These are phyloP conservation scores for Coelastrella sp. DNA, from an alignment of 139 green algal species.

Conservation along the genomic window DNA sequence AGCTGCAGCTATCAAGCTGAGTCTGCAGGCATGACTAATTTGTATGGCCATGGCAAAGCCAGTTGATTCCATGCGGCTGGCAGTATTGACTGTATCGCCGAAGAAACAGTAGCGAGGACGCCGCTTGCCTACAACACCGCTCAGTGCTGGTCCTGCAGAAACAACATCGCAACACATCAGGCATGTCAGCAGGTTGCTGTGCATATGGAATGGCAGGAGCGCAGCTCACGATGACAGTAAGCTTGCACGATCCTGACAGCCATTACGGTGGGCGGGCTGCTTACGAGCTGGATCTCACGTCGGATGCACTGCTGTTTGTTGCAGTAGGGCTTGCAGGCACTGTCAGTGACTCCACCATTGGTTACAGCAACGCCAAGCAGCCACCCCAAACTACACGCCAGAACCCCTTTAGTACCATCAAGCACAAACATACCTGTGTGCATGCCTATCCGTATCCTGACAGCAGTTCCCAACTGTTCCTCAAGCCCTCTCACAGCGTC, in stretches of 20 bases:
- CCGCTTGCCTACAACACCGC: slow-evolving; percentile 24
- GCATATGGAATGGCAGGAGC: not conserved
- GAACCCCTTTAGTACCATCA: too few relatives aligned
- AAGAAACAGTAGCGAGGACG: slow-evolving; percentile 45
- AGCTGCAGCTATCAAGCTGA: not conserved
- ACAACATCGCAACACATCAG: not conserved
- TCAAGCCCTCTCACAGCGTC: too few relatives aligned
- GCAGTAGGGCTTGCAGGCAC: too few relatives aligned
- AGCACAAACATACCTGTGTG: not conserved
- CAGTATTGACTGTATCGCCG: slow-evolving; percentile 67
- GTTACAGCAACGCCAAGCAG: too few relatives aligned
- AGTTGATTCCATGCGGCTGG: slow-evolving; percentile 70
- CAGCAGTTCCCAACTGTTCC: too few relatives aligned
- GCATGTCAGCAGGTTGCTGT: not conserved
- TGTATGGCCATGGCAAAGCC: slow-evolving; percentile 64
- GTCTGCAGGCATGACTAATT: slow-evolving; percentile 1
- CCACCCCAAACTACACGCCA: too few relatives aligned
- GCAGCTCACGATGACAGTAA: not conserved
- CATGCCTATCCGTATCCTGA: too few relatives aligned
- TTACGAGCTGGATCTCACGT: too few relatives aligned
- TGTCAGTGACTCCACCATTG: too few relatives aligned
- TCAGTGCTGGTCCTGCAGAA: slow-evolving; percentile 21
- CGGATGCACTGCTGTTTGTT: too few relatives aligned
- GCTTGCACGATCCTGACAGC: not conserved
- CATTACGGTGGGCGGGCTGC: not conserved